phyloP scores from a whole-genome alignment of 169 alveolate species.

The Cystoisospora suis region DNA sequence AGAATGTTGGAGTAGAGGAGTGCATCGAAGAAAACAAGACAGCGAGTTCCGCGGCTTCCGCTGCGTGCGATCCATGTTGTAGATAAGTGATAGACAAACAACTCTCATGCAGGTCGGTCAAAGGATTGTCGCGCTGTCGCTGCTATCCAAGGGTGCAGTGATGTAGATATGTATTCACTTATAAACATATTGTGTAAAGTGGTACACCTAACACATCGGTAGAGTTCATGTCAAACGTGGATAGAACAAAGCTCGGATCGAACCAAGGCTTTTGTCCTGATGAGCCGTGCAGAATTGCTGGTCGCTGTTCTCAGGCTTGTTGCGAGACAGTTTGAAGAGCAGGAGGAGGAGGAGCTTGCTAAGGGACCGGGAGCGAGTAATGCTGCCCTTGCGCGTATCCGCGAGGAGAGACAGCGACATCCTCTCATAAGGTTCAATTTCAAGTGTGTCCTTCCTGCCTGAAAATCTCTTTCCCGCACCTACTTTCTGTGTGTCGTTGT shows the following conservation, averaged over 20 bases:
- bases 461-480: neutral
- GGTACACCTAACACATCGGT: neutral
- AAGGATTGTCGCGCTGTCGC: too few species aligned
- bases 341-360: constrained; percentile 8
- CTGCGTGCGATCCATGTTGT: too few species aligned
- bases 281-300: neutral
- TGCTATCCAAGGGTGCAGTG: too few species aligned
- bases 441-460: neutral
- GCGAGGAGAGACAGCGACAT: constrained; percentile 27
- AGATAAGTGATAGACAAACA: too few species aligned
- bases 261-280: too few species aligned
- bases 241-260: too few species aligned
- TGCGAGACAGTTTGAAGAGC: constrained; percentile 8
- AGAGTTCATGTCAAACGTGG: neutral
- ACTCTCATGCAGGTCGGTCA: too few species aligned
- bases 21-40: too few species aligned
- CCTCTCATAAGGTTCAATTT: constrained; percentile 28
- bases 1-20: too few species aligned
- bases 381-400: constrained; percentile 2
- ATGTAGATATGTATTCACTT: neutral
- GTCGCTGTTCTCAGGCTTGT: neutral
- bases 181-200: too few species aligned
- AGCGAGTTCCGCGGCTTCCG: too few species aligned
- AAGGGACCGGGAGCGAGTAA: constrained; percentile 5
- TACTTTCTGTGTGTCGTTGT: neutral